Percentiles rank a stretch among this genome's conserved stretches.
Conservation (phyloP, 2,329 filamentous ascomycete species). For the Nakataea oryzae region DNA sequence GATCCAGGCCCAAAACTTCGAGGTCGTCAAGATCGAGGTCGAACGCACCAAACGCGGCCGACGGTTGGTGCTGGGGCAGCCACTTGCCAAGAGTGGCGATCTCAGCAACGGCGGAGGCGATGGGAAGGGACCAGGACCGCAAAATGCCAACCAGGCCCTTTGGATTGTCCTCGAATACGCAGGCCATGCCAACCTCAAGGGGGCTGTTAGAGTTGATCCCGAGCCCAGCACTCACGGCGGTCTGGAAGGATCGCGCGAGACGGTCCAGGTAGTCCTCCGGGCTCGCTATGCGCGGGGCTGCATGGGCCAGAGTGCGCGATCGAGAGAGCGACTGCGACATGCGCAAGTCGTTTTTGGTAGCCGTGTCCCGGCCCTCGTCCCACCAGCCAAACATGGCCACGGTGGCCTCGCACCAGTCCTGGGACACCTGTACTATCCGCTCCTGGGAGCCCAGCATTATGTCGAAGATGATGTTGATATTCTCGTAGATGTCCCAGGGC, state of each 20-base stretch:
- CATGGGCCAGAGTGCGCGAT: slow-evolving; percentile 22
- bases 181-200: slow-evolving; percentile 73
- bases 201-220: slow-evolving; percentile 65
- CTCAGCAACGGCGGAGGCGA: slow-evolving; percentile 72
- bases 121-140: slow-evolving; percentile 67
- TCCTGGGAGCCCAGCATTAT: slow-evolving; percentile 67
- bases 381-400: slow-evolving; percentile 83
- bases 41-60: slow-evolving; percentile 39
- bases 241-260: slow-evolving; percentile 60
- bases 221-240: slow-evolving; percentile 59
- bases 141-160: slow-evolving; percentile 67
- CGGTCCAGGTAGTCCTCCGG: slow-evolving; percentile 64
- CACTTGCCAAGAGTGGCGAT: slow-evolving; percentile 75
- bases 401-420: slow-evolving; percentile 89
- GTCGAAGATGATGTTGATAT: slow-evolving; percentile 68
- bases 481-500: slow-evolving; percentile 85
- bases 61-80: slow-evolving; percentile 53
- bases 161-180: slow-evolving; percentile 71
- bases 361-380: slow-evolving; percentile 60
- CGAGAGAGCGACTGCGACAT: slow-evolving; percentile 20
- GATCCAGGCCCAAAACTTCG: slow-evolving; percentile 64
- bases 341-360: slow-evolving; percentile 11
- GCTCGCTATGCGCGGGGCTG: slow-evolving; percentile 30
- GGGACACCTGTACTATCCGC: slow-evolving; percentile 64
- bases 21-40: slow-evolving; percentile 76